Percentiles rank a stretch among this genome's conserved stretches.
Evolutionary conservation across 805 yeast species (phyloP).

Genomic region (Metschnikowia orientalis): DNA sequence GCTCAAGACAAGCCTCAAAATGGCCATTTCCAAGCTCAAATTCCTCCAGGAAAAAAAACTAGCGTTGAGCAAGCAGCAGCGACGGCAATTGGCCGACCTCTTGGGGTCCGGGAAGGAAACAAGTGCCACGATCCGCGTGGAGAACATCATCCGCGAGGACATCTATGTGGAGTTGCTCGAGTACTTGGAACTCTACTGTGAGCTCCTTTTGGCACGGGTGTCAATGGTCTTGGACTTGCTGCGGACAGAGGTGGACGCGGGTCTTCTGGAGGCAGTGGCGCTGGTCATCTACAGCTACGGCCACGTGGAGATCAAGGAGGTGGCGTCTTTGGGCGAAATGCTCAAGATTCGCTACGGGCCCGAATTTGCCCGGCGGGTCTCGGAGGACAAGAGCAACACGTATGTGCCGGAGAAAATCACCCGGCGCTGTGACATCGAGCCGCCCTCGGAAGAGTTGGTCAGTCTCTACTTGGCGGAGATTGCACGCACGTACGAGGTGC

Average conservation of each 20-base stretch:
- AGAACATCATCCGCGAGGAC: slow-evolving; percentile 79
- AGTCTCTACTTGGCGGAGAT: slow-evolving; percentile 71
- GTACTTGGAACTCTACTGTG: slow-evolving; percentile 76
- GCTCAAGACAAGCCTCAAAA: slow-evolving; percentile 47
- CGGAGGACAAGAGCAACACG: slow-evolving; percentile 42
- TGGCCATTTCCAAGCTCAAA: slow-evolving; percentile 67
- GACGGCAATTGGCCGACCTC: slow-evolving; percentile 67
- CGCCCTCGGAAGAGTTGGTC: slow-evolving; percentile 66
- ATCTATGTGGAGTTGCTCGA: slow-evolving; percentile 75
- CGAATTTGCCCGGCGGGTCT: slow-evolving; percentile 56
- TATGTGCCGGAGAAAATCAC: slow-evolving; percentile 66
- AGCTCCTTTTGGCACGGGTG: slow-evolving; percentile 70
- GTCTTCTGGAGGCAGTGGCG: slow-evolving; percentile 72
- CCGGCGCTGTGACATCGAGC: slow-evolving; percentile 57
- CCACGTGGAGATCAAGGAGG: slow-evolving; percentile 72
- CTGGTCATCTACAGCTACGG: slow-evolving; percentile 66
- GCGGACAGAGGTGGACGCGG: slow-evolving; percentile 46
- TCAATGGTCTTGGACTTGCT: slow-evolving; percentile 48
- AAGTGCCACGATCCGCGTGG: slow-evolving; percentile 79
- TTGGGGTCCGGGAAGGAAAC: slow-evolving; percentile 68
- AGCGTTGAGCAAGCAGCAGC: slow-evolving; percentile 70
- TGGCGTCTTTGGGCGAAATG: slow-evolving; percentile 56
- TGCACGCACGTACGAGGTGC: slow-evolving; percentile 72
- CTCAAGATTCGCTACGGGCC: slow-evolving; percentile 60
- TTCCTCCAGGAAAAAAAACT: slow-evolving; percentile 70